Percentiles rank a stretch among this genome's conserved stretches.
Conservation (phyloP, 2,329 filamentous ascomycete genomes). For the Alternaria metachromatica region DNA sequence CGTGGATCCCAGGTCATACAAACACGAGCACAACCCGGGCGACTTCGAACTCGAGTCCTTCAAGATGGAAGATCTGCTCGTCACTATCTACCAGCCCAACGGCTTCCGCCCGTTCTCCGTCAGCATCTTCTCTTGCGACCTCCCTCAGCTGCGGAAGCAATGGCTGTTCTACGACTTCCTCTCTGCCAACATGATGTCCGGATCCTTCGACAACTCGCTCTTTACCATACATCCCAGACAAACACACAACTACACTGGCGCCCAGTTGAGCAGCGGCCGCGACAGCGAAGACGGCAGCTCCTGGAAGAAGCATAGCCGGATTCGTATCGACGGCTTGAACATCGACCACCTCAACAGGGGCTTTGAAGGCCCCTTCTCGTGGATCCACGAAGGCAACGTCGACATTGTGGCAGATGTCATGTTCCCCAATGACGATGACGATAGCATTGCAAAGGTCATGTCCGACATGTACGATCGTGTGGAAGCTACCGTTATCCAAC, state of each 20-base stretch:
- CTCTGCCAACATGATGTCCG: slow-evolving; percentile 93
- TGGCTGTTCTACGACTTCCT: slow-evolving; percentile 99
- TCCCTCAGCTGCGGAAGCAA: slow-evolving; percentile 90
- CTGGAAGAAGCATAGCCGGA: slow-evolving; percentile 95
- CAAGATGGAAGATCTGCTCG: slow-evolving; percentile 90
- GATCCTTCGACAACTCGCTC: slow-evolving; percentile 91
- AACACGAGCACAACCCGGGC: slow-evolving; percentile 84
- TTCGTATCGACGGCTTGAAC: slow-evolving; percentile 89
- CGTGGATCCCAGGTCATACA: slow-evolving; percentile 83
- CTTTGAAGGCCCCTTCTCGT: slow-evolving; percentile 91
- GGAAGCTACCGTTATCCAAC: slow-evolving; percentile 87
- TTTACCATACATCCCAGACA: slow-evolving; percentile 97
- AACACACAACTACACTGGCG: slow-evolving; percentile 77
- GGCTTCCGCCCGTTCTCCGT: slow-evolving; percentile 94
- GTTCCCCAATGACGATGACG: slow-evolving; percentile 86
- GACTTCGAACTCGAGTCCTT: slow-evolving; percentile 98
- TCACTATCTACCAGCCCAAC: slow-evolving; percentile 89
- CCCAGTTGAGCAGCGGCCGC: slow-evolving; percentile 62
- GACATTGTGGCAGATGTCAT: slow-evolving; percentile 96
- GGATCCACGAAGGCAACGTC: slow-evolving; percentile 97
- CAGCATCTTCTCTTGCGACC: slow-evolving; percentile 94
- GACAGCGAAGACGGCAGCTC: slow-evolving; percentile 69
- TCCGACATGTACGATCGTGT: slow-evolving; percentile 96
- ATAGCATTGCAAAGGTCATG: slow-evolving; percentile 91
- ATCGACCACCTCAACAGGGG: slow-evolving; percentile 96